phyloP scores from a whole-genome alignment of 2,329 filamentous ascomycete genomes.

The Ophiostoma sp. region DNA sequence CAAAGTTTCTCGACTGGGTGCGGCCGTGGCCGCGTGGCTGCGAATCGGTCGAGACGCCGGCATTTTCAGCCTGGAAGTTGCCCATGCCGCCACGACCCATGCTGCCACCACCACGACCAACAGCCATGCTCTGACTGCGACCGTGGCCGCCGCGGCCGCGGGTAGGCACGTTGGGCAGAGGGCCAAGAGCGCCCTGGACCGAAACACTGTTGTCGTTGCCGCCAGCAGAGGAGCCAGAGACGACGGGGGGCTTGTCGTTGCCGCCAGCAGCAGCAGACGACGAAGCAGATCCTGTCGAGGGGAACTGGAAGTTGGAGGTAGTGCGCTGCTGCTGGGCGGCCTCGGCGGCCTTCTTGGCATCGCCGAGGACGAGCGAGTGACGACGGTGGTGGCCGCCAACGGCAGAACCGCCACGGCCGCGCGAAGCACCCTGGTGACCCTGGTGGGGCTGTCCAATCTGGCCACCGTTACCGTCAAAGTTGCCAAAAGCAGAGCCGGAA shows the following conservation, averaged over 20 bases:
- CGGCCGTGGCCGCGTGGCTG: conserved; percentile 75
- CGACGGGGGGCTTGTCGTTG: conserved; percentile 48
- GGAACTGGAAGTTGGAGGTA: conserved; percentile 91
- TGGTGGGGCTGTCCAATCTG: conserved; percentile 5
- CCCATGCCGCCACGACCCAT: conserved; percentile 58
- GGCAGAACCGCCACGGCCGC: conserved; percentile 51
- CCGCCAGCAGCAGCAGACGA: conserved; percentile 38
- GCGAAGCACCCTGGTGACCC: conserved; percentile 55
- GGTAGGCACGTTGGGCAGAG: conserved; percentile 32
- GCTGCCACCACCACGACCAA: conserved; percentile 60
- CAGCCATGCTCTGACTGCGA: conserved; percentile 88
- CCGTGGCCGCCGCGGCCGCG: conserved; percentile 59
- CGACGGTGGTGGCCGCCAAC: conserved; percentile 82
- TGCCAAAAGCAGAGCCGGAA: conserved; percentile 71
- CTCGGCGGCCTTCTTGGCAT: conserved; percentile 96
- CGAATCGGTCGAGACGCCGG: conserved; percentile 52
- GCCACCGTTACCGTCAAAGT: conserved; percentile 51
- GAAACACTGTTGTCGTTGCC: conserved; percentile 26
- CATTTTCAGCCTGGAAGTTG: conserved; percentile 49
- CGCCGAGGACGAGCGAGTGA: conserved; percentile 88
- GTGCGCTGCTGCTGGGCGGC: conserved; percentile 94
- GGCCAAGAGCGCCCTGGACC: not conserved
- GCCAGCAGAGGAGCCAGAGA: conserved; percentile 34
- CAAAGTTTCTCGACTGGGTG: conserved; percentile 86
- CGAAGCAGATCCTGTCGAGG: conserved; percentile 63